These are phyloP conservation scores for Colletotrichum sp. DNA, from an alignment of 2,329 filamentous ascomycete species.

Conservation along the genomic window DNA sequence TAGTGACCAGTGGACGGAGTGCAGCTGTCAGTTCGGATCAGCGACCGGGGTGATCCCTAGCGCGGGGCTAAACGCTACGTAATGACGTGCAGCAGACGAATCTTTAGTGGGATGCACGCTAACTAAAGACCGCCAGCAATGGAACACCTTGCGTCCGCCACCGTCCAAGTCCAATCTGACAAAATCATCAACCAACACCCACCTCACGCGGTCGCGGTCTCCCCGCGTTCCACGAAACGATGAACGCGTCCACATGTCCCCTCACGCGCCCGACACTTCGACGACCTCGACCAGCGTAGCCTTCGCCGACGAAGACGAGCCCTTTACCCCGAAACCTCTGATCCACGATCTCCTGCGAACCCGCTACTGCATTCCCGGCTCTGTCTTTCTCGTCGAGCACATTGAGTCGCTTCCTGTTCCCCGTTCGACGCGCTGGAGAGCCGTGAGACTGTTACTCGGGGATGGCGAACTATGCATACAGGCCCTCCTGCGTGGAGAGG, in stretches of 20 bases:
- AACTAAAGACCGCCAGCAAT: not conserved
- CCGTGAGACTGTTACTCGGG: constrained; percentile 53
- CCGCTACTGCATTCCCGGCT: constrained; percentile 49
- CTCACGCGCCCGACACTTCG: constrained; percentile 8
- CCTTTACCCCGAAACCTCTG: constrained; percentile 40
- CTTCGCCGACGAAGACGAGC: constrained; percentile 26
- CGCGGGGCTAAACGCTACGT: not conserved
- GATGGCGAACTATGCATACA: constrained; percentile 62
- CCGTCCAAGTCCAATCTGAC: not conserved
- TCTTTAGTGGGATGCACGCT: not conserved
- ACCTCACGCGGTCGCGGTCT: not conserved
- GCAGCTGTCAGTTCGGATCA: not conserved
- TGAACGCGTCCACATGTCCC: constrained; percentile 18
- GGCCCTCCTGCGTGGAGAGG: constrained; percentile 48
- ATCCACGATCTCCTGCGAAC: constrained; percentile 56
- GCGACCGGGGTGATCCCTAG: not conserved
- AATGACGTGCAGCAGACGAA: not conserved
- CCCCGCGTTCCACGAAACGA: not conserved
- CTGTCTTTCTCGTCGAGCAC: constrained; percentile 56
- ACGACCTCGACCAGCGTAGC: constrained; percentile 10
- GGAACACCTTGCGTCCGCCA: not conserved
- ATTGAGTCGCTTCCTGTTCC: constrained; percentile 43
- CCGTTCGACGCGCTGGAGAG: constrained; percentile 42
- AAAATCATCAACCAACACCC: not conserved
- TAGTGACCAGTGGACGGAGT: not conserved